These are phyloP conservation scores for Amanita muscaria DNA, from an alignment of 768 basidiomycete species.

Conservation along the genomic window DNA sequence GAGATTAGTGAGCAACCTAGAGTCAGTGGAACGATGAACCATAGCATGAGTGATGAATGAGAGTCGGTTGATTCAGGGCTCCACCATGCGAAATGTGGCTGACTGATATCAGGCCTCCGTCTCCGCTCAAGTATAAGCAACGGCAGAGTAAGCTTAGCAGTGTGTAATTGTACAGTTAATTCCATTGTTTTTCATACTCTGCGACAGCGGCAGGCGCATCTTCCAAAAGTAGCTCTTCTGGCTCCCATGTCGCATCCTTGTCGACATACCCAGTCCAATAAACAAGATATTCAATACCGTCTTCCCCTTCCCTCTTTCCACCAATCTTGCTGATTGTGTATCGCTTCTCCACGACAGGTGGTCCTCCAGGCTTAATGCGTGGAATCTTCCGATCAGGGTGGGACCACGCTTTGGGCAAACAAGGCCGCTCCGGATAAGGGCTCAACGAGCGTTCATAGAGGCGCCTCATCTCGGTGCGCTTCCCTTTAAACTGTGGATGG, in stretches of 20 bases:
- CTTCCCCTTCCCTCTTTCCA: conserved; percentile 22
- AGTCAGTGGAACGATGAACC: conserved; percentile 70
- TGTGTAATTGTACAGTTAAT: too few species aligned
- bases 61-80: neutral
- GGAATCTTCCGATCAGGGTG: conserved; percentile 32
- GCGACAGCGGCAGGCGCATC: conserved; percentile 40
- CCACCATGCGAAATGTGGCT: too few species aligned
- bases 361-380: conserved; percentile 32
- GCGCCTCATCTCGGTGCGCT: conserved; percentile 30
- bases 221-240: conserved; percentile 31
- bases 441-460: conserved; percentile 25
- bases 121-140: too few species aligned
- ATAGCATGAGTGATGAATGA: conserved; percentile 27
- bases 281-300: conserved; percentile 36
- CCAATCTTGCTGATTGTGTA: conserved; percentile 32
- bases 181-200: conserved; percentile 24
- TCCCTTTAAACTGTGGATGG: conserved; percentile 38
- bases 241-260: conserved; percentile 52
- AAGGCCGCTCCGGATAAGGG: conserved; percentile 18
- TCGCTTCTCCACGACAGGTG: conserved; percentile 32
- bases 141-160: too few species aligned
- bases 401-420: conserved; percentile 49
- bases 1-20: conserved; percentile 61
- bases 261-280: conserved; percentile 48
- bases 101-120: too few species aligned